Evolutionary conservation across 2,329 filamentous ascomycete species (phyloP).

Genomic region (Aspergillus fumigatiaffinis): DNA sequence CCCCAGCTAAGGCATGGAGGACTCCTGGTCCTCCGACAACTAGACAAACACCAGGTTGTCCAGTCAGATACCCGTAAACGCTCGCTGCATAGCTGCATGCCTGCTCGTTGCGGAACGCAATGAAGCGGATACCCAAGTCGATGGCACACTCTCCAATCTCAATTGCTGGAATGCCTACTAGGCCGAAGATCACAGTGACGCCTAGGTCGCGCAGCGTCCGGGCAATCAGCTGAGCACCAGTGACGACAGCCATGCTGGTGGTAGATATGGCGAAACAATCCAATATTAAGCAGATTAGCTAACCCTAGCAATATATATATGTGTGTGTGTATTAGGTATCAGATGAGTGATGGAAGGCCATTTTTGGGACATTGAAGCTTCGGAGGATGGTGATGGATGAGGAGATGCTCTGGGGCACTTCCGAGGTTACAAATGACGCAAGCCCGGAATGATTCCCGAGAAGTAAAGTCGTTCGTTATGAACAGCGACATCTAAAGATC

Average conservation of each 20-base stretch:
- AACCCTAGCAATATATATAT: no score
- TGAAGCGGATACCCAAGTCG: constrained; percentile 54
- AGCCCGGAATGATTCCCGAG: background rate
- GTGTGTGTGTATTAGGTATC: background rate
- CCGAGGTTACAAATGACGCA: constrained; percentile 4
- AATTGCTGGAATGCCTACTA: constrained; percentile 54
- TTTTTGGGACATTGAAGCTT: background rate
- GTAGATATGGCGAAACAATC: background rate
- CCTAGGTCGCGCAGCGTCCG: constrained; percentile 47
- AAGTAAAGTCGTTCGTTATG: background rate
- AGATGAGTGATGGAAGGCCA: background rate
- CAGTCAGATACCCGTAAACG: constrained; percentile 57
- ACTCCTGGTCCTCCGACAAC: constrained; percentile 59
- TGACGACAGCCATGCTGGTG: constrained; percentile 23
- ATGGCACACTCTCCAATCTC: constrained; percentile 57
- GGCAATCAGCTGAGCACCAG: constrained; percentile 47
- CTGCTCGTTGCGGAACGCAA: constrained; percentile 58
- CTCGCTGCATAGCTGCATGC: constrained; percentile 56
- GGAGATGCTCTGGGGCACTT: background rate
- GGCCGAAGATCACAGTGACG: constrained; percentile 50
- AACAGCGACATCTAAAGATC: background rate
- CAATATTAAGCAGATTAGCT: background rate
- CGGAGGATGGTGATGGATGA: background rate
- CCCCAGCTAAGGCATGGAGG: constrained; percentile 55
- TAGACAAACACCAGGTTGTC: constrained; percentile 53